Conservation (phyloP, 148 eudicot genomes). For the Vaccinium corymbosum region DNA sequence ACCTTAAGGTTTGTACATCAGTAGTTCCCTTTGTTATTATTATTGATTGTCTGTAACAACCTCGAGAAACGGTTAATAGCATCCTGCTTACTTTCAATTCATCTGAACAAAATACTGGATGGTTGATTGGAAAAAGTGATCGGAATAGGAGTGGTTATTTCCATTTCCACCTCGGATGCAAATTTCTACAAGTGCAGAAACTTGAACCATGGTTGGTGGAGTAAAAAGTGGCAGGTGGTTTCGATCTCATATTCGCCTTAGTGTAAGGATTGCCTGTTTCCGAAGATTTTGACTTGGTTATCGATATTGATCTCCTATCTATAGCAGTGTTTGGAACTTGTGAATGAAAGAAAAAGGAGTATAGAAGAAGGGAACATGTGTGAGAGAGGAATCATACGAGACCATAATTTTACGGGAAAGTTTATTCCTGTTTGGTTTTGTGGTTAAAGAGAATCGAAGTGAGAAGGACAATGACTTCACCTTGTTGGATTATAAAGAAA, state of each 20-base stretch:
- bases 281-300: constrained; percentile 54
- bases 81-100: constrained; percentile 5
- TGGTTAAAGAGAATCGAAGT: background rate
- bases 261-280: constrained; percentile 72
- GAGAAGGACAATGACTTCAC: background rate
- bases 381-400: background rate
- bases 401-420: background rate
- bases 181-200: constrained; percentile 43
- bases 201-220: constrained; percentile 82
- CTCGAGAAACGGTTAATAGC: background rate
- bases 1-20: constrained; percentile 53
- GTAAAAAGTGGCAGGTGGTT: constrained; percentile 11
- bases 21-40: background rate
- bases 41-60: background rate
- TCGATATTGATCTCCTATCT: constrained; percentile 42
- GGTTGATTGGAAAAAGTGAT: background rate
- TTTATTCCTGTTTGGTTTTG: background rate
- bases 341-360: background rate
- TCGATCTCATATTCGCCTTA: constrained; percentile 30
- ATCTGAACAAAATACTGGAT: background rate
- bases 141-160: background rate
- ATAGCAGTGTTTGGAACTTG: background rate
- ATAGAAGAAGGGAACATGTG: background rate
- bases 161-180: background rate
- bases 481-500: background rate